Base-by-base conservation (phyloP, 768 basidiomycete species). In the Grammothele lineata region DNA sequence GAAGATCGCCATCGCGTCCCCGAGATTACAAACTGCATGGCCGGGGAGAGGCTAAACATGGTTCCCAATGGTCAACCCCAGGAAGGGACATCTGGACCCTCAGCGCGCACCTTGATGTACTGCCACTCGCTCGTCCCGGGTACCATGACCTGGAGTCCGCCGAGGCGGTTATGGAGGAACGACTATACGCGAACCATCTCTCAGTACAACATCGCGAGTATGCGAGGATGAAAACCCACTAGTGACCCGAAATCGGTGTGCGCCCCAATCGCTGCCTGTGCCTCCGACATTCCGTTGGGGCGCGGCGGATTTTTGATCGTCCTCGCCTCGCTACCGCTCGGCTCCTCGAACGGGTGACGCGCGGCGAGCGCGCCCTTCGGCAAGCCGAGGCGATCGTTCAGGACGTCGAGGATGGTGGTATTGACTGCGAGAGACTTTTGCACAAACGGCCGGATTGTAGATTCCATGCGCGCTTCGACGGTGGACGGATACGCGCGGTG, bases 91-190 rank as follows among this genome's bases (percentile, higher is more conserved):
- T 18, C 6, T 5, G 34, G 27, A 19, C 23, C 15, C 23, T 17
- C 7, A 19, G 7, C 14, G 38, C 52, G 8, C 38, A 76, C 83
- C 72, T 75, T 78, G 55, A 87, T 69, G 52, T 85, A 87, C 58
- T 78, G 77, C 85, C 85, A 87, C 18, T 73, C 61, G 21, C 80
- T 75, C 5, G 72, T 58, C 12, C 78, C 81, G 1, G 82, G 83
- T 1, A 75, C 73, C 38, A 85, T 67, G 0, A 87, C 83, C 50
- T 87, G 85, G 3, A 87, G 66, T 0, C 85, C 85, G 3, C 85
- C 85, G 0, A 86, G 73, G 2, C 72, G 73, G 58, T 86, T 87
- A 56, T 85, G 81, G 47, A 87, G 66, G 67, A 86, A 80, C 0
- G 81, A 80, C 77, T 82, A 9, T 9, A 3, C 15, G 35, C 4